phyloP scores from a whole-genome alignment of 306 rosid species.

The Potentilla sterilis region DNA sequence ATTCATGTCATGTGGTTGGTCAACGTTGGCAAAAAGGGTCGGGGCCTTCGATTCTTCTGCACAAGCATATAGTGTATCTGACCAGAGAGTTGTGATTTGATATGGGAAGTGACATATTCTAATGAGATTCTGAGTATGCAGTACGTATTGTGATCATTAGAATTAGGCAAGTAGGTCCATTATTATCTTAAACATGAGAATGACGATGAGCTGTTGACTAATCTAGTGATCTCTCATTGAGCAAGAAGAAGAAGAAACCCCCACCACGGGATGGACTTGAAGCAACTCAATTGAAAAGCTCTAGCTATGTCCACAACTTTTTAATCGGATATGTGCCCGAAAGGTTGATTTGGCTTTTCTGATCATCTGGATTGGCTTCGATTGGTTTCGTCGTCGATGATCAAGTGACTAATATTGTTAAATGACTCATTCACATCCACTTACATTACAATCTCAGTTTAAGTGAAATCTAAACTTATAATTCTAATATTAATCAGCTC shows the following conservation, averaged over 20 bases:
- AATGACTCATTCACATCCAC: no score
- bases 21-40: background rate
- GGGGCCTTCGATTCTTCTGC: background rate
- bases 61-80: background rate
- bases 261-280: background rate
- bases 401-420: no score
- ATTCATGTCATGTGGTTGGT: background rate
- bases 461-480: no score
- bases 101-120: background rate
- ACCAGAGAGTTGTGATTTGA: background rate
- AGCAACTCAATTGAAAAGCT: background rate
- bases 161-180: constrained; percentile 6
- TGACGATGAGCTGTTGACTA: constrained; percentile 45
- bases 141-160: background rate
- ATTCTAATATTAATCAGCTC: no score
- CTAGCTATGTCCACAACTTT: background rate
- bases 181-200: constrained; percentile 18
- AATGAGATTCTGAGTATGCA: background rate
- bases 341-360: background rate
- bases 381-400: no score
- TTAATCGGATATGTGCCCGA: background rate
- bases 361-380: no score
- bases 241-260: constrained; percentile 7
- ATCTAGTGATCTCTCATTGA: constrained; percentile 29
- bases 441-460: no score